phyloP scores from a whole-genome alignment of 768 basidiomycete genomes.

The Mycena olivaceomarginata region DNA sequence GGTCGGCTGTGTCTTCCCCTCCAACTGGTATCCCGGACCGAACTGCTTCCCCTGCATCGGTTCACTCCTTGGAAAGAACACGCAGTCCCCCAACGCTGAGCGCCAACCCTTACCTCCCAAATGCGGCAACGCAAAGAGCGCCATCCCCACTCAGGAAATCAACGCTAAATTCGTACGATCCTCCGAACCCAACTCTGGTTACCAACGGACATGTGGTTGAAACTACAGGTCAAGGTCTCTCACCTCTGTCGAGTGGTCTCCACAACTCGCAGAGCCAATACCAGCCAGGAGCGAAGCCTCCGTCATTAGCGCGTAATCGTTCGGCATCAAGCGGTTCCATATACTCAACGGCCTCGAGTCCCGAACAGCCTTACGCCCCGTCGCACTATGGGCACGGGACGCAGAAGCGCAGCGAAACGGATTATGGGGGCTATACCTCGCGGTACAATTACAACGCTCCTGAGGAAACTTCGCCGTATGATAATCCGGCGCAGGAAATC shows the following conservation, averaged over 20 bases:
- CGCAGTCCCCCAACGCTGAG: slow-evolving; percentile 37
- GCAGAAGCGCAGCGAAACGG: slow-evolving; percentile 51
- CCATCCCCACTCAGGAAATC: slow-evolving; percentile 54
- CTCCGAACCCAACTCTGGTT: slow-evolving; percentile 37
- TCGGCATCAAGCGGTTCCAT: slow-evolving; percentile 41
- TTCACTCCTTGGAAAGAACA: slow-evolving; percentile 51
- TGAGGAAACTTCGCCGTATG: slow-evolving; percentile 42
- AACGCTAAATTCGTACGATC: slow-evolving; percentile 31
- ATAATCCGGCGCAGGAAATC: slow-evolving; percentile 56
- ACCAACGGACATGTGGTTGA: slow-evolving; percentile 34
- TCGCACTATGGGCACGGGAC: slow-evolving; percentile 45
- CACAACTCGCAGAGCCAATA: slow-evolving; percentile 49
- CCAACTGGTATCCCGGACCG: slow-evolving; percentile 13
- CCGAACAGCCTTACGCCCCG: slow-evolving; percentile 61
- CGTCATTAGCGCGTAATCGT: slow-evolving; percentile 34
- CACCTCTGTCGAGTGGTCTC: slow-evolving; percentile 44
- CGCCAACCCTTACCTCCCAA: slow-evolving; percentile 59
- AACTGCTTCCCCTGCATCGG: slow-evolving; percentile 38
- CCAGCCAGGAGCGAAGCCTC: slow-evolving; percentile 31
- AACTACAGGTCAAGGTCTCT: not conserved
- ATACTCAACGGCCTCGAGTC: slow-evolving; percentile 48
- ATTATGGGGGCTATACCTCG: slow-evolving; percentile 51
- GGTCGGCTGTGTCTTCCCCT: not conserved
- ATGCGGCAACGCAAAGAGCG: slow-evolving; percentile 52
- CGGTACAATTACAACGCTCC: slow-evolving; percentile 49